Evolutionary conservation across 1,139 yeast species (phyloP), one percentile per base, ranked within the genome.

Genomic region (Lipomyces yarrowii): DNA sequence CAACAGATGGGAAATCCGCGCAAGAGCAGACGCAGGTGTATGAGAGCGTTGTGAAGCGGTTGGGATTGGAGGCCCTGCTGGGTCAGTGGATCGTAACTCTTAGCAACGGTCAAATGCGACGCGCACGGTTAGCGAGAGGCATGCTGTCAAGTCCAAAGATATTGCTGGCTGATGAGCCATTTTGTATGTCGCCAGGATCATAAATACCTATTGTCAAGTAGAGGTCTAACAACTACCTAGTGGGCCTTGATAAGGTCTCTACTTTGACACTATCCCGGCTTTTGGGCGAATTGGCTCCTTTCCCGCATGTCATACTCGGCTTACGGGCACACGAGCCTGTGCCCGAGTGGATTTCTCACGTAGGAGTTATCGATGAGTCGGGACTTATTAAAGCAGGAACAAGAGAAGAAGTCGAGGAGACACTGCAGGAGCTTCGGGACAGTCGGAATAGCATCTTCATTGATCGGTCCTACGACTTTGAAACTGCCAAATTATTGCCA

Each of bases 71-170:
- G 7, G 87, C 85, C 1, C 78, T 91, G 64, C 81, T 85, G 64
- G 80, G 85, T 65, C 69, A 67, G 35, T 93, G 96, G 92, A 86
- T 91, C 58, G 91, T 91, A 76, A 90, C 96, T 0, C 80, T 94
- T 60, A 90, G 97, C 76, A 94, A 94, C 75, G 99, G 99, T 0
- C 99, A 94, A 77, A 87, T 90, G 76, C 83, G 99, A 71, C 81
- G 99, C 60, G 97, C 98, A 0, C 82, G 97, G 68, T 80, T 94
- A 39, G 98, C 98, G 0, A 84, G 85, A 69, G 86, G 93, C 0
- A 74, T 94, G 62, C 82, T 91, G 62, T 80, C 81, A 63, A 80
- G 84, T 60, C 97, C 98, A 0, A 81, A 81, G 55, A 72, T 92
- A 33, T 79, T 92, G 65, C 76, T 93, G 11, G 82, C 94, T 21